Base-by-base conservation (phyloP, 768 basidiomycete genomes). In the Boletus patriciae region DNA sequence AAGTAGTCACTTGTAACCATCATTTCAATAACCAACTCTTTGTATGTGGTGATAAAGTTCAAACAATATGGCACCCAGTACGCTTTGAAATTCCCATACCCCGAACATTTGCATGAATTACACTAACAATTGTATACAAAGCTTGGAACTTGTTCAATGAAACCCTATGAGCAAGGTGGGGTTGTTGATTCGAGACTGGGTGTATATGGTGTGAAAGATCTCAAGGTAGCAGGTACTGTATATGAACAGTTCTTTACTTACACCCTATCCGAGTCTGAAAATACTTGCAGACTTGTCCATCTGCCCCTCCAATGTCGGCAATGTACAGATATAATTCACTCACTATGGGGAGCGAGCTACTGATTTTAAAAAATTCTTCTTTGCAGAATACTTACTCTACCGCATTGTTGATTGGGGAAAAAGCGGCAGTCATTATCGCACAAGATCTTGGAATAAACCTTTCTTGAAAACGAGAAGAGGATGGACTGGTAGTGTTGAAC, bases 111-210 rank as follows among this genome's bases (percentile, higher is more conserved):
- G 4, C 33, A 33, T 23, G 36, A 38, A n/a, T 52, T n/a, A 36
- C 37, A 33, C 6, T 29, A 10, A 31, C 25, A 25, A 40, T 40
- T 8, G 27, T 37, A 1, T 21, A 15, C 16, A 29, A 27, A 84
- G 83, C 71, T 83, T 13, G 84, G 84, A 34, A 86, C 84, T 0
- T 85, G 83, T 53, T 78, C 84, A 0, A 87, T 87, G 85, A 85
- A 85, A 66, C 13, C 31, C 31, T 11, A 33, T 33, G 31, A 33
- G 12, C 31, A 33, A 33, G 31, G 31, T 11, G 31, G 31, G 31
- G 31, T 33, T 33, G 31, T 33, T 33, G 31, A 33, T 33, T 33
- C 31, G 12, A 33, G 10, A 33, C 31, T 33, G 31, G 12, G 12
- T 33, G 31, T 33, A 33, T 33, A 33, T 33, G 31, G 31, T 33